phyloP scores from a whole-genome alignment of 768 basidiomycete genomes.

The Russula vinacea region DNA sequence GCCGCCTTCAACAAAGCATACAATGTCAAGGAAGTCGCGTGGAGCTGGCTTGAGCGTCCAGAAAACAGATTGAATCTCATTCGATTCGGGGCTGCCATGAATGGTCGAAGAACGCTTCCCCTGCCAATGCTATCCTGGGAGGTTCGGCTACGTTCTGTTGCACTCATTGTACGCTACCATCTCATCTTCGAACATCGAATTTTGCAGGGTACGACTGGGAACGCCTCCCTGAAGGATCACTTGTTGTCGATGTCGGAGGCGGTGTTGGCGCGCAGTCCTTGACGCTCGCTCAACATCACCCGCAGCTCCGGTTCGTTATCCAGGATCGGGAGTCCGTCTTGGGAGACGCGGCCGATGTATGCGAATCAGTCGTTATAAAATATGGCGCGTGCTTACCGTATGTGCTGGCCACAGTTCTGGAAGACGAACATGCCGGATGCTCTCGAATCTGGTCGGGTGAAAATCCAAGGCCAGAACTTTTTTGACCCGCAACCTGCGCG shows the following conservation, averaged over 20 bases:
- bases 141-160: background rate
- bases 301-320: conserved; percentile 16
- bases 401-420: conserved; percentile 2
- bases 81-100: conserved; percentile 12
- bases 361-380: background rate
- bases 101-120: background rate
- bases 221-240: conserved; percentile 8
- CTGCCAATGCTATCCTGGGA: background rate
- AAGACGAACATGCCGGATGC: conserved; percentile 8
- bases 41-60: conserved; percentile 7
- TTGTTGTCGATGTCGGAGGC: conserved; percentile 22
- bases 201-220: conserved; percentile 9
- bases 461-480: conserved; percentile 2
- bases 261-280: conserved; percentile 19
- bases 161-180: background rate
- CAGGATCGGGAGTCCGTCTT: conserved; percentile 15
- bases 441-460: conserved; percentile 1
- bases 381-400: background rate
- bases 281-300: conserved; percentile 1
- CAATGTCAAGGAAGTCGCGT: background rate
- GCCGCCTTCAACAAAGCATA: conserved; percentile 9
- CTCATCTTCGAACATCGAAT: background rate
- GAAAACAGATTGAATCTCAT: conserved; percentile 4
- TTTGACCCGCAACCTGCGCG: conserved; percentile 5
- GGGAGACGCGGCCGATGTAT: conserved; percentile 4